Evolutionary conservation across 2,329 filamentous ascomycete genomes (phyloP).

Genomic region (Hypoxylon sp.): DNA sequence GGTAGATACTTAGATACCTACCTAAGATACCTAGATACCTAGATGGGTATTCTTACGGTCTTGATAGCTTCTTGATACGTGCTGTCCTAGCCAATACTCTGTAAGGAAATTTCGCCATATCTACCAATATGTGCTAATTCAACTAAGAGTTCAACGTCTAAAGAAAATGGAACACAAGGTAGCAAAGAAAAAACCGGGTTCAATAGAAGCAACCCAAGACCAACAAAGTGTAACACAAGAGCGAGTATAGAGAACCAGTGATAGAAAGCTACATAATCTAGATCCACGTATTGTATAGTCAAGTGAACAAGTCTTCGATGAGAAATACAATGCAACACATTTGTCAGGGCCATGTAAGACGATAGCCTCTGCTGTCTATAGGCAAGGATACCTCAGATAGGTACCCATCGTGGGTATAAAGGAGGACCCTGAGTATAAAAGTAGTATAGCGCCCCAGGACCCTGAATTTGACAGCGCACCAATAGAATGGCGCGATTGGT

Average conservation of each 20-base stretch:
- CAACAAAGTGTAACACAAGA: background rate
- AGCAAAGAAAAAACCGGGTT: background rate
- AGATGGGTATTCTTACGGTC: conserved; percentile 59
- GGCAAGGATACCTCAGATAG: too few species aligned
- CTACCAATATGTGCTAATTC: conserved; percentile 51
- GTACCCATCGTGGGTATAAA: too few species aligned
- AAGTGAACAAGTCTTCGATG: too few species aligned
- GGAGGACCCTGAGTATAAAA: background rate
- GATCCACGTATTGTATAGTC: too few species aligned
- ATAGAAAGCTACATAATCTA: too few species aligned
- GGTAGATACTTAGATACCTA: too few species aligned
- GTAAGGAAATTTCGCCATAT: conserved; percentile 50
- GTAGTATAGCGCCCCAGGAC: background rate
- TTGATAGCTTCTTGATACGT: conserved; percentile 64
- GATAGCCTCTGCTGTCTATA: background rate
- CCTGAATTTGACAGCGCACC: background rate
- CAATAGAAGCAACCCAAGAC: background rate
- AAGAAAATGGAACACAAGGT: conserved; percentile 40
- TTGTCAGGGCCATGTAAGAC: too few species aligned
- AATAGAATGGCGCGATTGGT: background rate
- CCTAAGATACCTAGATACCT: too few species aligned
- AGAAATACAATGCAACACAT: too few species aligned
- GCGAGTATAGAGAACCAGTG: too few species aligned
- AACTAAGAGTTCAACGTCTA: conserved; percentile 38
- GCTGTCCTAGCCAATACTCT: conserved; percentile 51